Evolutionary conservation across 208 protist species (phyloP).

Genomic region (Willaertia magna): DNA sequence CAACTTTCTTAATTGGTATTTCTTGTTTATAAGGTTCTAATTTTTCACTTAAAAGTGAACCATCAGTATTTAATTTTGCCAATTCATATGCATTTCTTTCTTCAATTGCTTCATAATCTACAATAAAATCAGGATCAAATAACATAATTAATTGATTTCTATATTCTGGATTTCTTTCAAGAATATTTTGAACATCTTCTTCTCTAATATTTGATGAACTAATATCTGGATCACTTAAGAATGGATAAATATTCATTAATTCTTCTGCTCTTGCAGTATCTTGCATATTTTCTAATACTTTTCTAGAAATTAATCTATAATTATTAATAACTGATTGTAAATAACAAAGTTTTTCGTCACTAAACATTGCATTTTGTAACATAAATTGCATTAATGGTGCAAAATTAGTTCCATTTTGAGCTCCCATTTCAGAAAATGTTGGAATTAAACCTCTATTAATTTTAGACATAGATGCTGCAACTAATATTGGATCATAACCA

Average conservation of each 20-base stretch:
- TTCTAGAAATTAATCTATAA: background rate
- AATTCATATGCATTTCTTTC: background rate
- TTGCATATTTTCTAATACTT: background rate
- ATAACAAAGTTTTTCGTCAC: background rate
- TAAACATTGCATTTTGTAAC: background rate
- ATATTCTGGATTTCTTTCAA: background rate
- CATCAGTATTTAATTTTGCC: background rate
- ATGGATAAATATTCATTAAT: background rate
- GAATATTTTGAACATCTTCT: background rate
- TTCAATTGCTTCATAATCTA: background rate
- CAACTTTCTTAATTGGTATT: background rate
- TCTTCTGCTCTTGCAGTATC: background rate
- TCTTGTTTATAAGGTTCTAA: background rate
- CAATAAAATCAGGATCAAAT: background rate
- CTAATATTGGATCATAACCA: background rate
- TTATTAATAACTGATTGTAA: background rate
- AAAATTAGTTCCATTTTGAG: background rate
- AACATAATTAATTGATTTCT: background rate
- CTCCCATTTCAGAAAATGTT: background rate
- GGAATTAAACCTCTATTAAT: background rate
- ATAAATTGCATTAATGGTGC: background rate
- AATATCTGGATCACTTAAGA: background rate
- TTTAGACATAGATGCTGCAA: background rate
- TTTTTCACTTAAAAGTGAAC: background rate
- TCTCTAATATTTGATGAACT: background rate